Conservation (phyloP, 2,329 filamentous ascomycete species). For the Coniella vitis region DNA sequence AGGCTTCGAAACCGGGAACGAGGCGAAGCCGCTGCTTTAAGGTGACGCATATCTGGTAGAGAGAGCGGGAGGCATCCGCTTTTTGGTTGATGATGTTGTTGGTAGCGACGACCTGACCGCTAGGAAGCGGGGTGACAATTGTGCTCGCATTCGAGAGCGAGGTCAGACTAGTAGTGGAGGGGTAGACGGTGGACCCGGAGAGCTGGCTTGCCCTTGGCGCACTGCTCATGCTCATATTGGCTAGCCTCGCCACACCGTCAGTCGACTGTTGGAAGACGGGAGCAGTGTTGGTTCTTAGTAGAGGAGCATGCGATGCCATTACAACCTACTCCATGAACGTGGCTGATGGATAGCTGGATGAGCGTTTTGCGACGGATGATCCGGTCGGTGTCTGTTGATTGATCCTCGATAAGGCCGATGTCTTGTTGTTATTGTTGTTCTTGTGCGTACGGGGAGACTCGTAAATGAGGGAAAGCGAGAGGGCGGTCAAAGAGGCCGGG, state of each 20-base stretch:
- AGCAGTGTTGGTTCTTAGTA: slow-evolving; percentile 52
- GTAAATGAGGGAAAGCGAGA: not conserved
- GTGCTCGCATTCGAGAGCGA: slow-evolving; percentile 41
- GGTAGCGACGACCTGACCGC: slow-evolving; percentile 65
- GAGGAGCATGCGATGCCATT: slow-evolving; percentile 51
- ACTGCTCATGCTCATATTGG: slow-evolving; percentile 47
- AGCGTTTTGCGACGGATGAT: slow-evolving; percentile 2
- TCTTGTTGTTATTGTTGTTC: no score
- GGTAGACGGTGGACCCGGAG: slow-evolving; percentile 52
- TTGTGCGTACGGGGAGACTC: not conserved
- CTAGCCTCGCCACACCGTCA: slow-evolving; percentile 38
- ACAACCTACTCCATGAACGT: slow-evolving; percentile 25
- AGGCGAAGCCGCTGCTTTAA: slow-evolving; percentile 74
- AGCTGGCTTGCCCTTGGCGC: slow-evolving; percentile 54
- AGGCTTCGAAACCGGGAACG: slow-evolving; percentile 75
- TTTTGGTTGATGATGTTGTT: slow-evolving; percentile 96
- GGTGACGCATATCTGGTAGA: slow-evolving; percentile 91
- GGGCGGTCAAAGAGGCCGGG: not conserved
- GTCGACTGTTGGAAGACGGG: slow-evolving; percentile 45
- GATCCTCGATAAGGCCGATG: no score
- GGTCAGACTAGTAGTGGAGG: slow-evolving; percentile 45
- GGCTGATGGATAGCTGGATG: slow-evolving; percentile 3
- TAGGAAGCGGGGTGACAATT: slow-evolving; percentile 33
- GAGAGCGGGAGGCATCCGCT: slow-evolving; percentile 81
- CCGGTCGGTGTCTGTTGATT: not conserved